Evolutionary conservation across 1,139 yeast species (phyloP).

Genomic region (Suhomyces panamericanus): DNA sequence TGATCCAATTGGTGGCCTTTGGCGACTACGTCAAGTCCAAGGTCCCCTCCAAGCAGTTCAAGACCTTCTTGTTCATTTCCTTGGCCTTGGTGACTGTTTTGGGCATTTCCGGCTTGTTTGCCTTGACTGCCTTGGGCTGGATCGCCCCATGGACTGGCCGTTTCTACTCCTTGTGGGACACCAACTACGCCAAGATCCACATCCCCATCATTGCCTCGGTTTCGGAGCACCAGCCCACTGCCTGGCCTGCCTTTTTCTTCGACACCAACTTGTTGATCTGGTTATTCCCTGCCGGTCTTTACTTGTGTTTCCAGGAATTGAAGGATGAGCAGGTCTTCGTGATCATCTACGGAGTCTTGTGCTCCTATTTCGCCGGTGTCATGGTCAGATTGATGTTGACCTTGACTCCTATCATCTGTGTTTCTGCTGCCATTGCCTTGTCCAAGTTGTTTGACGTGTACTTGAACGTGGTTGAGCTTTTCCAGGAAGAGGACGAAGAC

Average conservation of each 20-base stretch:
- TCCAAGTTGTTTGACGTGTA: constrained; percentile 84
- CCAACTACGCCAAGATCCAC: constrained; percentile 94
- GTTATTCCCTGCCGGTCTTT: constrained; percentile 98
- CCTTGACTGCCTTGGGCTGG: constrained; percentile 84
- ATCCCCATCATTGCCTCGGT: constrained; percentile 99
- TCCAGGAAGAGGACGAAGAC: constrained; percentile 19
- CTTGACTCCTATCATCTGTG: constrained; percentile 93
- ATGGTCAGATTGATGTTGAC: constrained; percentile 98
- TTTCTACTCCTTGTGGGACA: constrained; percentile 97
- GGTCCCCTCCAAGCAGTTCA: constrained; percentile 75
- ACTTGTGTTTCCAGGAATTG: constrained; percentile 84
- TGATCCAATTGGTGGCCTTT: constrained; percentile 85
- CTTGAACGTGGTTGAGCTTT: constrained; percentile 59
- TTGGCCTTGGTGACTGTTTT: constrained; percentile 54
- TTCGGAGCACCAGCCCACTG: constrained; percentile 99
- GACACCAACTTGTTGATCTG: constrained; percentile 91
- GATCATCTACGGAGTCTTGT: constrained; percentile 84
- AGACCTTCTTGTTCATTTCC: constrained; percentile 64
- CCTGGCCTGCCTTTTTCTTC: constrained; percentile 98
- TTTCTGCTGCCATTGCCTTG: constrained; percentile 81
- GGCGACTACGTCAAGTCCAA: constrained; percentile 79
- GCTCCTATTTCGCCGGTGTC: constrained; percentile 97
- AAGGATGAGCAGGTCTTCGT: constrained; percentile 91
- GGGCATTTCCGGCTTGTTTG: constrained; percentile 72
- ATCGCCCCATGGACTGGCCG: constrained; percentile 99